Evolutionary conservation across 2,329 filamentous ascomycete genomes (phyloP).

Genomic region (Pezicula rhizophila): DNA sequence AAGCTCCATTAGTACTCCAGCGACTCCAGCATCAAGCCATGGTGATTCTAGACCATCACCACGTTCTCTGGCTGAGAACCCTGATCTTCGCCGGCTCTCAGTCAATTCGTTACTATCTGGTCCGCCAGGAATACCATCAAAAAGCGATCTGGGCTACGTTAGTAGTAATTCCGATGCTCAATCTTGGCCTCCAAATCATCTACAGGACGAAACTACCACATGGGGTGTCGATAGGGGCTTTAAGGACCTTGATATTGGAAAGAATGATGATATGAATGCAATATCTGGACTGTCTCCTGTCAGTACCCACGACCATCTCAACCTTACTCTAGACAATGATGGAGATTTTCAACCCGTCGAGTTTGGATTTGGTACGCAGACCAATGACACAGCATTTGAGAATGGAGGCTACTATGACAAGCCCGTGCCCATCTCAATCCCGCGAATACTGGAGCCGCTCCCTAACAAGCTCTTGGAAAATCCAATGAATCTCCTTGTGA

Average conservation of each 20-base stretch:
- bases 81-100: constrained; percentile 49
- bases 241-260: constrained; percentile 62
- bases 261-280: constrained; percentile 65
- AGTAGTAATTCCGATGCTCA: constrained; percentile 12
- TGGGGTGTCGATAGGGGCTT: constrained; percentile 70
- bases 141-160: constrained; percentile 12
- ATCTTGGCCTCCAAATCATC: constrained; percentile 11
- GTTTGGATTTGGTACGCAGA: constrained; percentile 42
- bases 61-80: constrained; percentile 26
- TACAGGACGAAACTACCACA: constrained; percentile 34
- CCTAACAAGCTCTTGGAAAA: constrained; percentile 55
- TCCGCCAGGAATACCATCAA: constrained; percentile 31
- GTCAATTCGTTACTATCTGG: constrained; percentile 59
- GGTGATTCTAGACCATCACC: constrained; percentile 29
- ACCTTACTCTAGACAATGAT: constrained; percentile 25
- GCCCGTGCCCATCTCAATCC: constrained; percentile 56
- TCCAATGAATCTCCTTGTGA: constrained; percentile 67
- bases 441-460: constrained; percentile 41
- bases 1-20: constrained; percentile 21
- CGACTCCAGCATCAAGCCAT: constrained; percentile 35
- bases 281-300: constrained; percentile 45
- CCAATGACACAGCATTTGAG: constrained; percentile 46
- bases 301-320: constrained; percentile 13
- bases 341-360: constrained; percentile 33
- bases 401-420: constrained; percentile 63